These are phyloP conservation scores for Fusarium albosuccineum DNA, from an alignment of 2,329 filamentous ascomycete species.

Conservation along the genomic window DNA sequence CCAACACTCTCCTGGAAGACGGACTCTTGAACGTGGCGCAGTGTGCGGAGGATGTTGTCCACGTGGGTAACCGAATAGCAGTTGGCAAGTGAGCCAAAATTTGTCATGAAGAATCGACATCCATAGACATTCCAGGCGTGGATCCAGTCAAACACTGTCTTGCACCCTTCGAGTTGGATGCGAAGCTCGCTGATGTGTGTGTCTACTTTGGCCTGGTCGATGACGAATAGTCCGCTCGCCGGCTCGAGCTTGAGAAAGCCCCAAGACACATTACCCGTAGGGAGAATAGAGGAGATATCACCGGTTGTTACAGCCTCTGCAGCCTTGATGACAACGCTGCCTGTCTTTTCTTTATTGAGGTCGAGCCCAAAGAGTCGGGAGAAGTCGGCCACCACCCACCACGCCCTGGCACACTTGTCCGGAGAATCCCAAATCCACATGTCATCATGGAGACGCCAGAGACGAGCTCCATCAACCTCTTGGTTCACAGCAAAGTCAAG, in stretches of 20 bases:
- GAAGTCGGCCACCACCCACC: background rate
- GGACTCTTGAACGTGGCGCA: background rate
- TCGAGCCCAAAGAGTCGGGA: background rate
- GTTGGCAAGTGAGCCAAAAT: background rate
- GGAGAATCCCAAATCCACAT: slow-evolving; percentile 2
- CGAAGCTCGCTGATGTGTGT: background rate
- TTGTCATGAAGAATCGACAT: background rate
- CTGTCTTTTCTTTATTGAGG: background rate
- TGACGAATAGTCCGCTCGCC: background rate
- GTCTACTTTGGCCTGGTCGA: background rate
- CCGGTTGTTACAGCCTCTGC: background rate
- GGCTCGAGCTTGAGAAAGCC: slow-evolving; percentile 1
- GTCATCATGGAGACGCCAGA: background rate
- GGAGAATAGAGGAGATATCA: background rate
- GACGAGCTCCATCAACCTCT: background rate
- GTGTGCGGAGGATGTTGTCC: background rate
- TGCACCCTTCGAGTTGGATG: background rate
- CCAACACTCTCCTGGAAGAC: background rate
- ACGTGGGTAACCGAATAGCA: background rate
- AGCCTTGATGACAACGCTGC: background rate
- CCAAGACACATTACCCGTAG: background rate
- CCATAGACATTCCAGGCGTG: background rate
- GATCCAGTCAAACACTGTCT: background rate
- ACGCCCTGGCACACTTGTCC: background rate
- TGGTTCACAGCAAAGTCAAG: background rate